A percentile compares a stretch with the other conserved stretches of the same genome.
These are phyloP conservation scores for Escallonia rubra DNA, from an alignment of 129 eudicot genomes.

Conservation along the genomic window DNA sequence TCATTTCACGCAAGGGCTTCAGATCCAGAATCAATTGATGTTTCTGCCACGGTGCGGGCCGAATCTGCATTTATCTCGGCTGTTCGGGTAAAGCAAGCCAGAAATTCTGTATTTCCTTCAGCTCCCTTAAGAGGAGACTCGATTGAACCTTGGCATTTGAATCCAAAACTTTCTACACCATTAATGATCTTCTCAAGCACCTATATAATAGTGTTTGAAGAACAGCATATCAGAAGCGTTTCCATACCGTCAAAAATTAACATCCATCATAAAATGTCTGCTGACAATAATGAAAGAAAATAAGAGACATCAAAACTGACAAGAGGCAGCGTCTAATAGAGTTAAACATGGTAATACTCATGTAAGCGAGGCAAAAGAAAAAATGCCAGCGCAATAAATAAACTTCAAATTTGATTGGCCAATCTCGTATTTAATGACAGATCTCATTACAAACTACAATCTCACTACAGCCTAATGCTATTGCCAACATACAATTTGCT, in stretches of 20 bases:
- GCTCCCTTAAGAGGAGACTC: slow-evolving; percentile 97
- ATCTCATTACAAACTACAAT: no score
- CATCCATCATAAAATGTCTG: neutral
- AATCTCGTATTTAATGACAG: no score
- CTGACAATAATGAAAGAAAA: neutral
- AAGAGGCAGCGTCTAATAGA: no score
- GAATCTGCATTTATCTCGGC: slow-evolving; percentile 6
- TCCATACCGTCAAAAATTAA: no score
- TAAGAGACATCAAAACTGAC: neutral
- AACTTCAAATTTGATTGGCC: no score
- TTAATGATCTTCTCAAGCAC: slow-evolving; percentile 70
- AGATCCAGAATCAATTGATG: neutral
- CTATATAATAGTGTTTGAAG: slow-evolving; percentile 23
- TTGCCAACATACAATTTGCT: no score
- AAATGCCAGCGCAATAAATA: no score
- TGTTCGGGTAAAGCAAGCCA: slow-evolving; percentile 64
- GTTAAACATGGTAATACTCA: no score
- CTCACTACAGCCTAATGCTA: no score
- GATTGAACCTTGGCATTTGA: slow-evolving; percentile 80
- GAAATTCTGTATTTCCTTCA: slow-evolving; percentile 81
- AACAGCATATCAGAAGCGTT: neutral
- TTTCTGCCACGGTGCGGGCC: neutral
- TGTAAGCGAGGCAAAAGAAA: no score
- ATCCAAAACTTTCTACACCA: slow-evolving; percentile 72
- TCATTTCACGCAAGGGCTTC: no score